These are phyloP conservation scores for Suillus placidus DNA, from an alignment of 768 basidiomycete species.

Conservation along the genomic window DNA sequence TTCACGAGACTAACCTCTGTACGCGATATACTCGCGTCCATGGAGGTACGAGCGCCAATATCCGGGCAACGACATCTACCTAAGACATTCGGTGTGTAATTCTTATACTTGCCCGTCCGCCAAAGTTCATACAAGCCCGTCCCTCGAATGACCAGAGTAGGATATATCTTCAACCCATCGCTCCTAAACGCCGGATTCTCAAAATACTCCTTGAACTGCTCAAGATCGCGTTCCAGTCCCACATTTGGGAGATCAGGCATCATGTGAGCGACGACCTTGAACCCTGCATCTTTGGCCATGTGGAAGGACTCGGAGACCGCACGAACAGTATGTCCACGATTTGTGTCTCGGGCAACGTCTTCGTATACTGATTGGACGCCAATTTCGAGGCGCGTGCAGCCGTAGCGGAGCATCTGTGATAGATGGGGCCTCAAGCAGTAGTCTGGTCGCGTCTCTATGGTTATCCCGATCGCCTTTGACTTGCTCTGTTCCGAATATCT, in stretches of 20 bases:
- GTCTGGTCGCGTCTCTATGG: constrained; percentile 97
- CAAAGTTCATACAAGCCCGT: constrained; percentile 96
- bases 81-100: constrained; percentile 98
- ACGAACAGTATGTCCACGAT: constrained; percentile 97
- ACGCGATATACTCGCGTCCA: constrained; percentile 99
- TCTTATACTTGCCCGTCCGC: constrained; percentile 97
- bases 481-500: constrained; percentile 97
- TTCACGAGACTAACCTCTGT: constrained; percentile 63
- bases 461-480: constrained; percentile 98
- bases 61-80: constrained; percentile 97
- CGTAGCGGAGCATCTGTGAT: constrained; percentile 98
- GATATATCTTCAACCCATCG: constrained; percentile 98
- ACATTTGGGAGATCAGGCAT: constrained; percentile 99
- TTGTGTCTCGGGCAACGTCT: constrained; percentile 98
- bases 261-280: constrained; percentile 99
- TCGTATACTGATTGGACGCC: constrained; percentile 99
- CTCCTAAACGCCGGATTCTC: constrained; percentile 98
- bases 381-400: constrained; percentile 97
- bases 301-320: constrained; percentile 97
- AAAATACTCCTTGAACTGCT: constrained; percentile 99
- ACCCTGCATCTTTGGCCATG: constrained; percentile 97
- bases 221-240: constrained; percentile 94
- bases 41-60: constrained; percentile 94
- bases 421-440: constrained; percentile 97
- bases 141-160: constrained; percentile 95